Percentiles rank a stretch among this genome's conserved stretches.
Evolutionary conservation across 1,139 yeast species (phyloP).

Genomic region (Geotrichum restrictum): DNA sequence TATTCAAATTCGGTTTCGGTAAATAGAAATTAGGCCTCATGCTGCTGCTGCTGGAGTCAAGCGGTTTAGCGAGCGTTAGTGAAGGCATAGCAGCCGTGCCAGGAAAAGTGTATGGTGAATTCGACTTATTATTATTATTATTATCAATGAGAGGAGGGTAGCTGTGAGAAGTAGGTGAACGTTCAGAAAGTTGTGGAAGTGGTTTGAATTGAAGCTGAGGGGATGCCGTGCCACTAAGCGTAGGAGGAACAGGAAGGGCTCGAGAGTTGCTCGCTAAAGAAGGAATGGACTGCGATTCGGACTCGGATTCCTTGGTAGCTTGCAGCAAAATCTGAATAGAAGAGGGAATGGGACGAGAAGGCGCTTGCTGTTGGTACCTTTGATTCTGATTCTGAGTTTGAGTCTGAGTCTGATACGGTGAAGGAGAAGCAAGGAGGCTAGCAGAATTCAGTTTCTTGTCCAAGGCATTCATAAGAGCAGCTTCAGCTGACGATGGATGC

Average conservation of each 20-base stretch:
- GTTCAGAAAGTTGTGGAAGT: conserved; percentile 10
- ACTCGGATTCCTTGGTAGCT: conserved; percentile 15
- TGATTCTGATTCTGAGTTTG: background rate
- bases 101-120: background rate
- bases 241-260: conserved; percentile 12
- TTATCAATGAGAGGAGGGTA: too few species aligned
- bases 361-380: conserved; percentile 5
- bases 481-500: conserved; percentile 20
- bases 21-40: conserved; percentile 10
- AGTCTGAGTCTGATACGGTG: background rate
- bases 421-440: background rate
- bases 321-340: conserved; percentile 20
- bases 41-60: conserved; percentile 4
- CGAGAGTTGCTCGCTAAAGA: conserved; percentile 14
- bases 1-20: conserved; percentile 16
- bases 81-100: background rate
- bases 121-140: conserved; percentile 1
- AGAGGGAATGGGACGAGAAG: conserved; percentile 9
- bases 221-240: conserved; percentile 11
- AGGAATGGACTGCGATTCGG: conserved; percentile 14
- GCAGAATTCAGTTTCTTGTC: conserved; percentile 19
- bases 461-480: conserved; percentile 18
- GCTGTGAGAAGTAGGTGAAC: background rate
- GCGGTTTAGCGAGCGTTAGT: conserved; percentile 8
- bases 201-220: conserved; percentile 5